These are phyloP conservation scores for Fomitopsis palustris DNA, from an alignment of 1,284 basidiomycete genomes.

Conservation along the genomic window DNA sequence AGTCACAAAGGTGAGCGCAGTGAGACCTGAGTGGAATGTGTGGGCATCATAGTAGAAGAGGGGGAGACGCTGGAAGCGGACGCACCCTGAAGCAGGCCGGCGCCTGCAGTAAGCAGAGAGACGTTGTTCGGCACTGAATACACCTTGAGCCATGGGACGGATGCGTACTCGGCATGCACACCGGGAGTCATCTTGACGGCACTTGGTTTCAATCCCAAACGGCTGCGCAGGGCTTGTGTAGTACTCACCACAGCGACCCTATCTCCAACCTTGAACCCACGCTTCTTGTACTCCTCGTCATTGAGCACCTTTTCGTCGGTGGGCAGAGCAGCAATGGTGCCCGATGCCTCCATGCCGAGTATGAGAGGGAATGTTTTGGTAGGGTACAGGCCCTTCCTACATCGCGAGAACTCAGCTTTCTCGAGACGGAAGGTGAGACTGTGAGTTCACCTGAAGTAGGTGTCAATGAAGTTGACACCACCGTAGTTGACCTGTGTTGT, in stretches of 20 bases:
- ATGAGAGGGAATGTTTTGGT: slow-evolving; percentile 46
- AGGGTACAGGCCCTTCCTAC: slow-evolving; percentile 34
- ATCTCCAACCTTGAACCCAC: slow-evolving; percentile 40
- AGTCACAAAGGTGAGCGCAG: slow-evolving; percentile 75
- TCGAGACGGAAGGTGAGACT: not conserved
- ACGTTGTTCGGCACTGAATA: slow-evolving; percentile 60
- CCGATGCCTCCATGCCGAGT: slow-evolving; percentile 61
- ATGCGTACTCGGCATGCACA: slow-evolving; percentile 75
- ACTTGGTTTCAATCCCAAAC: not conserved
- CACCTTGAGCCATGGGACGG: slow-evolving; percentile 62
- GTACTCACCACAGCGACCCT: slow-evolving; percentile 38
- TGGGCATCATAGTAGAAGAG: not conserved
- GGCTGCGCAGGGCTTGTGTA: not conserved
- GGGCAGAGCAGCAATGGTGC: slow-evolving; percentile 52
- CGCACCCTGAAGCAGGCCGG: slow-evolving; percentile 64
- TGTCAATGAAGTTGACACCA: slow-evolving; percentile 91
- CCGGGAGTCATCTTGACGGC: slow-evolving; percentile 28
- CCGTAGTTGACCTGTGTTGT: slow-evolving; percentile 53
- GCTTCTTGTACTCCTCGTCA: slow-evolving; percentile 33
- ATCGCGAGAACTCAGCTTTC: not conserved
- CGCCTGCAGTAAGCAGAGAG: slow-evolving; percentile 64
- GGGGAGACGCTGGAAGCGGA: not conserved
- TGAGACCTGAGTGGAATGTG: slow-evolving; percentile 40
- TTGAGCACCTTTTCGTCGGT: slow-evolving; percentile 32
- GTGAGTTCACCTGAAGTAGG: slow-evolving; percentile 55